A percentile compares a stretch with the other conserved stretches of the same genome.
These are phyloP conservation scores for Clonostachys chloroleuca DNA, from an alignment of 2,329 filamentous ascomycete genomes.

Conservation along the genomic window DNA sequence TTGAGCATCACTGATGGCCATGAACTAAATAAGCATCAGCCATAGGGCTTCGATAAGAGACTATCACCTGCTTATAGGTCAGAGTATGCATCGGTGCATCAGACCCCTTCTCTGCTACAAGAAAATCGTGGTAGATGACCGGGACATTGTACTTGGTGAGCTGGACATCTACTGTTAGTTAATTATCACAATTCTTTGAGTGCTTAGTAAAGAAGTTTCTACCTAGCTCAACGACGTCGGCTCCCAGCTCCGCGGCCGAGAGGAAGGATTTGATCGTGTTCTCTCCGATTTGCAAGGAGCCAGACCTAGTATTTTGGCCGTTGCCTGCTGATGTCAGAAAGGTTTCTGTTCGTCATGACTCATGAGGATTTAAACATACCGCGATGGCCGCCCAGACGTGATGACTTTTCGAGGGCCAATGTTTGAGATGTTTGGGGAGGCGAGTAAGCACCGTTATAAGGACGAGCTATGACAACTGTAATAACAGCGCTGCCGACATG, in stretches of 20 bases:
- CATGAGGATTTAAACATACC: not conserved
- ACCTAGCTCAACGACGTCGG: not conserved
- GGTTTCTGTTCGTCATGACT: not conserved
- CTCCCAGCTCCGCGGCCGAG: not conserved
- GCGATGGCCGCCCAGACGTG: not conserved
- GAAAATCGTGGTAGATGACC: not conserved
- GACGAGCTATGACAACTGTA: not conserved
- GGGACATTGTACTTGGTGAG: not conserved
- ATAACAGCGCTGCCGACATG: not conserved
- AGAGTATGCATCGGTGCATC: not conserved
- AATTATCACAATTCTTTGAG: not conserved
- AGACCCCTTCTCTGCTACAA: not conserved
- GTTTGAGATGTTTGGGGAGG: not conserved
- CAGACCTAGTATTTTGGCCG: not conserved
- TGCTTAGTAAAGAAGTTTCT: not conserved
- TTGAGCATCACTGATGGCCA: not conserved
- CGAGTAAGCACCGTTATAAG: not conserved
- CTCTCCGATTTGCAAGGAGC: not conserved
- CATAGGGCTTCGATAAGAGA: not conserved
- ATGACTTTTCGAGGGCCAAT: not conserved
- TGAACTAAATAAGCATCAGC: not conserved
- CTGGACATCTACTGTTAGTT: not conserved
- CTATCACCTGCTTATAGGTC: not conserved
- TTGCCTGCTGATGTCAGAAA: not conserved
- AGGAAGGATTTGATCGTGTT: not conserved